Percentiles rank a stretch among this genome's conserved stretches.
Evolutionary conservation across 75 land plant genomes (phyloP).

Genomic region (Azolla pinnata): DNA sequence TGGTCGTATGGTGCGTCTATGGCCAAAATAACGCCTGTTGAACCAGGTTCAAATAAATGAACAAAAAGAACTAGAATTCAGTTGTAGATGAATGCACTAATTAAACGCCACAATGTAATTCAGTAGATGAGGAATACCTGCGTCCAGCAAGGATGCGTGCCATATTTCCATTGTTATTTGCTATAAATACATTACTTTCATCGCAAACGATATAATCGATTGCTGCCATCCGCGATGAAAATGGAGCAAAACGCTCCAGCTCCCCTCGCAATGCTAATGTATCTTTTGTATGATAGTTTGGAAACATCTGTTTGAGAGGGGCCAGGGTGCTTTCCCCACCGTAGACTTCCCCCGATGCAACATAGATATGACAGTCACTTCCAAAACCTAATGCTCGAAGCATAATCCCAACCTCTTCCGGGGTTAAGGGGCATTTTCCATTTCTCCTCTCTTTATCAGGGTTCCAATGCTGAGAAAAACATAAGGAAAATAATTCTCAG

Average conservation of each 20-base stretch:
- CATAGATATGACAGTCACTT: conserved; percentile 69
- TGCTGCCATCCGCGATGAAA: conserved; percentile 95
- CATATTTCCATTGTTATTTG: conserved; percentile 99
- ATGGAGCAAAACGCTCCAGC: conserved; percentile 52
- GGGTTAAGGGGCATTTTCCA: conserved; percentile 94
- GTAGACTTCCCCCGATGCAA: conserved; percentile 92
- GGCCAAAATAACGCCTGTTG: conserved; percentile 87
- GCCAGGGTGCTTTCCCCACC: conserved; percentile 85
- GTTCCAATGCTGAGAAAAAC: conserved; percentile 24
- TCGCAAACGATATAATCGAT: conserved; percentile 91
- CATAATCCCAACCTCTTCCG: conserved; percentile 92
- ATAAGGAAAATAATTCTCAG: background rate
- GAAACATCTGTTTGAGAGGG: conserved; percentile 82
- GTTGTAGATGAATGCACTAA: background rate
- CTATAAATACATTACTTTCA: conserved; percentile 86
- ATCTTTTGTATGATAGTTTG: conserved; percentile 82
- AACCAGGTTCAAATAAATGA: background rate
- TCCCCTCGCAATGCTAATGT: conserved; percentile 60
- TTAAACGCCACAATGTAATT: too few species aligned
- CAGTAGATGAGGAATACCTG: conserved; percentile 67
- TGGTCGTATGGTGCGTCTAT: conserved; percentile 84
- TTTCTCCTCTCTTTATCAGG: conserved; percentile 94
- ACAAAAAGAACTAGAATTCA: conserved; percentile 4
- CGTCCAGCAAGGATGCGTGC: conserved; percentile 88
- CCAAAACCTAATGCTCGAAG: conserved; percentile 91